Base-by-base conservation (phyloP, 805 yeast species). In the Candida endomychidarum region DNA sequence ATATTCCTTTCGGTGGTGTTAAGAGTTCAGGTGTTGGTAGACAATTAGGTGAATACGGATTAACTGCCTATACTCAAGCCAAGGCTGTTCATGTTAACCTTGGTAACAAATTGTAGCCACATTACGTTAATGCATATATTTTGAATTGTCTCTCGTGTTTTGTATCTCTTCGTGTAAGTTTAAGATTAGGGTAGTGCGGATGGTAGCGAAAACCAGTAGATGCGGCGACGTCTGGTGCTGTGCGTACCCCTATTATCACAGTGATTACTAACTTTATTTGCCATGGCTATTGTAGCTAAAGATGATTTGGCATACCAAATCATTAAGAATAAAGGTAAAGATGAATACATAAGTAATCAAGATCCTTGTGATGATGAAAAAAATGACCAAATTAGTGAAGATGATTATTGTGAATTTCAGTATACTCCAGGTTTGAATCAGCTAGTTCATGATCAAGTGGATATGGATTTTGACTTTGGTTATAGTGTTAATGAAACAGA, bases 11-110 rank as follows among this genome's bases (percentile, higher is more conserved):
- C 60, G 95, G 95, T 33, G 95, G 95, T 28, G 83, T 78, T 60
- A 83, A 84, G 62, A 67, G 75, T 69, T 77, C 86, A 50, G 95
- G 95, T 49, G 72, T 83, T 45, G 95, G 95, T 45, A 77, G 91
- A 51, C 95, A 86, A 64, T 67, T 86, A 47, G 91, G 93, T 33
- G 80, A 79, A 55, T 80, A 78, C 51, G 93, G 87, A 28, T 72
- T 86, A 39, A 67, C 74, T 43, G 72, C 75, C 58, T 86, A 85
- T 65, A 81, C 90, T 8, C 87, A 83, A 63, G 73, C 76, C 41
- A 86, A 86, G 70, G 80, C 91, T 37, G 77, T 86, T 42, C 86
- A 84, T 52, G 81, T 89, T 46, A 86, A 85, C 65, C 58, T 83
- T 50, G 78, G 78, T 14, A 57, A 57, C 38, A 66, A 48, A 40